Base-by-base conservation (phyloP, 495 filamentous ascomycete genomes). In the Extremus antarcticus region DNA sequence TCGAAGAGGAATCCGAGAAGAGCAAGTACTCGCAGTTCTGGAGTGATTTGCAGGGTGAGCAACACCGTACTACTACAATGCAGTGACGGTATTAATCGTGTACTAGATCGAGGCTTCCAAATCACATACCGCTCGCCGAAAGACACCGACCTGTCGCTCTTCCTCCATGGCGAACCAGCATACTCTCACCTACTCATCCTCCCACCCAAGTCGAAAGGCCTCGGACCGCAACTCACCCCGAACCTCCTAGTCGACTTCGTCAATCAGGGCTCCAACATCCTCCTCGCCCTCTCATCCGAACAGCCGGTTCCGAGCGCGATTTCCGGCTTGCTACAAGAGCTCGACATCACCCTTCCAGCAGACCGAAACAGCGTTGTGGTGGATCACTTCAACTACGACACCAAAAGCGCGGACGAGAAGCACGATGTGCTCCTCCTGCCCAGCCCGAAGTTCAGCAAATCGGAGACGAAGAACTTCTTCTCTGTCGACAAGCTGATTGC, bases 361-460 rank as follows among this genome's bases (percentile, higher is more conserved):
- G 94, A 95, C 65, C 85, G 88, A 60, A 84, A 83, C 39, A 79
- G 86, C 32, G 71, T 90, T 25, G 84, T 92, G 0, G 81, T 97
- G 41, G 92, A 98, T 68, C 92, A 98, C 76, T 95, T 95, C 79
- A 87, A 88, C 72, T 88, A 94, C 71, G 91, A 96, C 64, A 78
- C 78, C 39, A 51, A 78, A 25, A 88, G 82, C 50, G 81, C 88
- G 11, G 57, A 79, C 32, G 89, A 95, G 56, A 82, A 82, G 65
- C 92, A 97, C 71, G 88, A 96, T 73, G 86, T 95, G 25, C 77
- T 97, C 47, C 71, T 96, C 41, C 72, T 95, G 25, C 78, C 83
- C 23, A 72, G 76, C 25, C 83, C 86, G 9, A 71, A 74, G 51
- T 24, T 21, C 25, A 62, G 84, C 53, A 80, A 86, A 54, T 60